These are phyloP conservation scores for Trichoderma asperelloides DNA, from an alignment of 495 filamentous ascomycete genomes.

Conservation along the genomic window DNA sequence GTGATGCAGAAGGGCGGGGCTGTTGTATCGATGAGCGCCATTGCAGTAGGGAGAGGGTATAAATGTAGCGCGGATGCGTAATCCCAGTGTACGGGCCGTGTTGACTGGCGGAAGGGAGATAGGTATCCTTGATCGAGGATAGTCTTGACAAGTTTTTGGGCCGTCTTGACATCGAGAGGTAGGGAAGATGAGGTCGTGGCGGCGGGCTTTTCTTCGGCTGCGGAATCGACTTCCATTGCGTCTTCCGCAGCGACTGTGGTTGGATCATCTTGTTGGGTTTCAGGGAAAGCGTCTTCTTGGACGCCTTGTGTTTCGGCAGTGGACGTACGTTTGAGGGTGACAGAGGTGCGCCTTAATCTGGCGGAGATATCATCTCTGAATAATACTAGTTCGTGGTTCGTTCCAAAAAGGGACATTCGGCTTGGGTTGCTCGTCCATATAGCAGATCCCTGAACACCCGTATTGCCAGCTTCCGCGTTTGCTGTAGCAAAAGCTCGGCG, in stretches of 20 bases:
- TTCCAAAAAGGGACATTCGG: constrained; percentile 72
- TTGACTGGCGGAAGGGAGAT: constrained; percentile 68
- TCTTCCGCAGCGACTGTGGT: constrained; percentile 11
- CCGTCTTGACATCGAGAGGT: constrained; percentile 45
- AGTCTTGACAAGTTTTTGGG: constrained; percentile 84
- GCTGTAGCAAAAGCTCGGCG: constrained; percentile 69
- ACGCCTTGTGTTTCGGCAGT: constrained; percentile 24
- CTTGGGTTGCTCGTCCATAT: constrained; percentile 84
- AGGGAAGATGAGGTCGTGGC: constrained; percentile 19
- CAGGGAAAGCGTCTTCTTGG: neutral
- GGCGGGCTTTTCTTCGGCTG: constrained; percentile 15
- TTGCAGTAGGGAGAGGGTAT: constrained; percentile 77
- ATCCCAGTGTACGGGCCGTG: constrained; percentile 83
- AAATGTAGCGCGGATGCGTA: constrained; percentile 61
- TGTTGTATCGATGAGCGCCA: constrained; percentile 76
- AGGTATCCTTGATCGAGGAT: constrained; percentile 87
- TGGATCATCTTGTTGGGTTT: neutral
- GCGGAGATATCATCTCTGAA: constrained; percentile 78
- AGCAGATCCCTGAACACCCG: constrained; percentile 48
- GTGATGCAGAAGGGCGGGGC: constrained; percentile 72
- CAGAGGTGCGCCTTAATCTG: constrained; percentile 62
- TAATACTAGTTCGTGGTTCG: constrained; percentile 73
- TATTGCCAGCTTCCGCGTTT: constrained; percentile 48
- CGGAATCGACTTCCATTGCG: constrained; percentile 40
- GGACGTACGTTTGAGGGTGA: constrained; percentile 45